Evolutionary conservation across 805 yeast species (phyloP), one percentile per base, ranked within the genome.

Genomic region (Cyberlindnera amylophila): DNA sequence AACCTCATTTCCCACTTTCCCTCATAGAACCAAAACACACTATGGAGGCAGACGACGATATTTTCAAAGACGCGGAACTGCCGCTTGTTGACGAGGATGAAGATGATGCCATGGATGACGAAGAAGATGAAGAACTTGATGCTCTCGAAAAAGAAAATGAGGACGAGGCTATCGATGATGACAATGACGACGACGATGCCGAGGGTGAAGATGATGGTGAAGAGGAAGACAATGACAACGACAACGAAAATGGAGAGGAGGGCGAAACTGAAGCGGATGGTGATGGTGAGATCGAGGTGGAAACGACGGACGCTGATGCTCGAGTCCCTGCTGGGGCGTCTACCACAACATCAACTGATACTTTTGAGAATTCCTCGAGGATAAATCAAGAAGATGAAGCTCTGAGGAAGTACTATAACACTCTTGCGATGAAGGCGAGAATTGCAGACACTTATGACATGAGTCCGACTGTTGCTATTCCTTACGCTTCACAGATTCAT

Each of bases 401-500:
- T n/a, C n/a, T n/a, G n/a, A n/a, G n/a, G n/a, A 34, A 50, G 11
- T 49, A 62, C n/a, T 60, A 66, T 39, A 59, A 63, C n/a, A 59
- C 57, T 8, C 54, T 70, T 16, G 49, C 57, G 2, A 52, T 60
- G n/a, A 75, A 75, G 23, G 77, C 85, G 1, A 64, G 67, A 41
- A 38, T 64, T 0, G 79, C 87, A 8, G 67, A 72, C 3, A 65
- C 75, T 1, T 79, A 81, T 52, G 95, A 86, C 44, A 79, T 91
- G 2, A 70, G 77, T 30, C 98, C 99, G 0, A 75, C 84, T 10
- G 95, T 85, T 16, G 96, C 97, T 2, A 81, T 90, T 10, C 91
- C 96, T 1, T 88, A 86, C 54, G 73, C 87, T 1, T 66, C 86
- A 1, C 81, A 85, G 21, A 82, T 93, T 26, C 88, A 88, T 62